Evolutionary conservation across 2,329 filamentous ascomycete species (phyloP).

Genomic region (Colletotrichum tanaceti): DNA sequence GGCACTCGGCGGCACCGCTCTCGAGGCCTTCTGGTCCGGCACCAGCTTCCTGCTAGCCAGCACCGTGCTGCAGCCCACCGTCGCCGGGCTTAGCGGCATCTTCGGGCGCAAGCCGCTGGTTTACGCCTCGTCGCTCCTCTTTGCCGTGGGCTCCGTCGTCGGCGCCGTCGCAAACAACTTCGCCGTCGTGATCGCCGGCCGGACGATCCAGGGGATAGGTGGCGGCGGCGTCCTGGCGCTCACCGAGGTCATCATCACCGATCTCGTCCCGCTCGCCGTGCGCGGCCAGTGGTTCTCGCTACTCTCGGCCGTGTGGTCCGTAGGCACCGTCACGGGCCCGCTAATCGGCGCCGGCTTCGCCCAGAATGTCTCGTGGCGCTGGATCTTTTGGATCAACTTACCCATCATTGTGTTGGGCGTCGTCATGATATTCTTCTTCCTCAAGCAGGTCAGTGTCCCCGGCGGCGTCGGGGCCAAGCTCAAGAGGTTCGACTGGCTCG

Average conservation of each 20-base stretch:
- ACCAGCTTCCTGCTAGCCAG: slow-evolving; percentile 76
- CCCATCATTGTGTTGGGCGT: slow-evolving; percentile 65
- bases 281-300: slow-evolving; percentile 55
- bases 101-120: slow-evolving; percentile 51
- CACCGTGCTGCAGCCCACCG: slow-evolving; percentile 67
- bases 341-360: slow-evolving; percentile 66
- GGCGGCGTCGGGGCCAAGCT: slow-evolving; percentile 42
- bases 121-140: slow-evolving; percentile 48
- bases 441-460: slow-evolving; percentile 48
- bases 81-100: slow-evolving; percentile 52
- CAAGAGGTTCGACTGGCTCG: slow-evolving; percentile 70
- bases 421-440: slow-evolving; percentile 61
- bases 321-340: slow-evolving; percentile 66
- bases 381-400: slow-evolving; percentile 75
- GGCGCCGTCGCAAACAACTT: slow-evolving; percentile 50
- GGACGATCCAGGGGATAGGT: slow-evolving; percentile 63
- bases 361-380: slow-evolving; percentile 65
- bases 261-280: slow-evolving; percentile 57
- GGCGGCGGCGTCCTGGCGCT: slow-evolving; percentile 62
- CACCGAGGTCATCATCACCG: slow-evolving; percentile 59
- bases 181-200: slow-evolving; percentile 57
- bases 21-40: slow-evolving; percentile 77
- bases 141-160: slow-evolving; percentile 55
- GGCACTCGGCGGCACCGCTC: slow-evolving; percentile 63
- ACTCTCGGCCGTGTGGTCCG: slow-evolving; percentile 61